Percentiles rank a stretch among this genome's conserved stretches.
phyloP scores from a whole-genome alignment of 2,329 filamentous ascomycete genomes.

The Penicillium nordicum region DNA sequence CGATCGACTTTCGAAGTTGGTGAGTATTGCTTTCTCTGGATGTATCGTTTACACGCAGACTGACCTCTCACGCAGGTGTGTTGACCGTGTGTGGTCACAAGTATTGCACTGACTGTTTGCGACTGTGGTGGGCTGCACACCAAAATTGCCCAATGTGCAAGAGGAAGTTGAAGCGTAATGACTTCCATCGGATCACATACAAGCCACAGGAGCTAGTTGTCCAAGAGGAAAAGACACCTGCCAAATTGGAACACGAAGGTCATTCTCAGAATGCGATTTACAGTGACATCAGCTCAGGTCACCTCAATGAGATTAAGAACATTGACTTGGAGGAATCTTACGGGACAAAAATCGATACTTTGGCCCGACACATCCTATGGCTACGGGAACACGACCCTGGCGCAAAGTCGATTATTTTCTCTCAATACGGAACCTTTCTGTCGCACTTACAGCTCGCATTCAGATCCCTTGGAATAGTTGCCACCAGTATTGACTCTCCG shows the following conservation, averaged over 20 bases:
- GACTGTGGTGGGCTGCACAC: slow-evolving; percentile 70
- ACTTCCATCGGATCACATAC: slow-evolving; percentile 81
- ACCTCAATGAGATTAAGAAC: slow-evolving; percentile 75
- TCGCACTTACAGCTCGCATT: slow-evolving; percentile 70
- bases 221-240: slow-evolving; percentile 50
- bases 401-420: slow-evolving; percentile 90
- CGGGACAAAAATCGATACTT: slow-evolving; percentile 84
- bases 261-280: slow-evolving; percentile 61
- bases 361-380: slow-evolving; percentile 80
- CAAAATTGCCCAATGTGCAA: slow-evolving; percentile 85
- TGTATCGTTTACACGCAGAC: neutral
- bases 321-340: slow-evolving; percentile 73
- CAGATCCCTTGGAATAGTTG: slow-evolving; percentile 66
- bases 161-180: slow-evolving; percentile 57
- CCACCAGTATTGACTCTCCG: slow-evolving; percentile 64
- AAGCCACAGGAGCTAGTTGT: slow-evolving; percentile 72
- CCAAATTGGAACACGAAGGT: slow-evolving; percentile 29
- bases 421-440: slow-evolving; percentile 82
- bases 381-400: slow-evolving; percentile 78
- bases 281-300: slow-evolving; percentile 66
- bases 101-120: slow-evolving; percentile 86
- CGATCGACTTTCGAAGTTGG: slow-evolving; percentile 72
- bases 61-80: slow-evolving; percentile 31
- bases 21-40: slow-evolving; percentile 47
- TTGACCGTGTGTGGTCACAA: slow-evolving; percentile 82